Conservation (phyloP, 768 basidiomycete genomes). For the Russula earlei region DNA sequence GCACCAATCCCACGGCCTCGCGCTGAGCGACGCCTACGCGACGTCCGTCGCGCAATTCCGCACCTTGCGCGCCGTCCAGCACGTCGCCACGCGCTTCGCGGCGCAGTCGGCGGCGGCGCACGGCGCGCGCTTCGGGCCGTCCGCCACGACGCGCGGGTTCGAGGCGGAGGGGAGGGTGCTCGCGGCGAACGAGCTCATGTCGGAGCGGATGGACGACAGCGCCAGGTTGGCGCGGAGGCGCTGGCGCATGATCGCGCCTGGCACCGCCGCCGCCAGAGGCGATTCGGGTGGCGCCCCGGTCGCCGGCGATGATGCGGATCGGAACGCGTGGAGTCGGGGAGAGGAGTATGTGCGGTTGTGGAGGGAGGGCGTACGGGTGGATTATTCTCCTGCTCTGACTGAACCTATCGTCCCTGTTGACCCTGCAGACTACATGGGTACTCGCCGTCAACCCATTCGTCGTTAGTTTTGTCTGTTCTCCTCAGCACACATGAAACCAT, state of each 20-base stretch:
- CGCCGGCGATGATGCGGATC: constrained; percentile 20
- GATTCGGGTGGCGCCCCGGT: no score
- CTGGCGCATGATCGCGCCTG: constrained; percentile 49
- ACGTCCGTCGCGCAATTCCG: constrained; percentile 79
- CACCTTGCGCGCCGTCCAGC: constrained; percentile 74
- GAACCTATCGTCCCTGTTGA: constrained; percentile 20
- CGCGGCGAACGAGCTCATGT: constrained; percentile 45
- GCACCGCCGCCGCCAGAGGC: no score
- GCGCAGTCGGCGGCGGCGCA: constrained; percentile 68
- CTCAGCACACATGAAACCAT: no score
- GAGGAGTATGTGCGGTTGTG: constrained; percentile 63
- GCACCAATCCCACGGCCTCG: constrained; percentile 48
- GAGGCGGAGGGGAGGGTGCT: constrained; percentile 52
- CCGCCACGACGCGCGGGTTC: constrained; percentile 53
- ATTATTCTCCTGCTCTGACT: constrained; percentile 50
- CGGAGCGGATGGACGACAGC: constrained; percentile 48
- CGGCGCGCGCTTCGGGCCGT: constrained; percentile 54
- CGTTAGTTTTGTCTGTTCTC: not conserved
- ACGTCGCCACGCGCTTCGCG: constrained; percentile 68
- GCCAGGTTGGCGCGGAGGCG: constrained; percentile 58
- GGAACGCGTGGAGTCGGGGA: constrained; percentile 59
- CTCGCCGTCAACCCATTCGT: not conserved
- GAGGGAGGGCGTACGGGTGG: constrained; percentile 59
- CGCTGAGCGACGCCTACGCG: constrained; percentile 74
- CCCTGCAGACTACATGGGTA: constrained; percentile 1